Percentiles rank a stretch among this genome's conserved stretches.
Evolutionary conservation across 345 rosid genomes (phyloP).

Genomic region (Rhodamnia rubescens): DNA sequence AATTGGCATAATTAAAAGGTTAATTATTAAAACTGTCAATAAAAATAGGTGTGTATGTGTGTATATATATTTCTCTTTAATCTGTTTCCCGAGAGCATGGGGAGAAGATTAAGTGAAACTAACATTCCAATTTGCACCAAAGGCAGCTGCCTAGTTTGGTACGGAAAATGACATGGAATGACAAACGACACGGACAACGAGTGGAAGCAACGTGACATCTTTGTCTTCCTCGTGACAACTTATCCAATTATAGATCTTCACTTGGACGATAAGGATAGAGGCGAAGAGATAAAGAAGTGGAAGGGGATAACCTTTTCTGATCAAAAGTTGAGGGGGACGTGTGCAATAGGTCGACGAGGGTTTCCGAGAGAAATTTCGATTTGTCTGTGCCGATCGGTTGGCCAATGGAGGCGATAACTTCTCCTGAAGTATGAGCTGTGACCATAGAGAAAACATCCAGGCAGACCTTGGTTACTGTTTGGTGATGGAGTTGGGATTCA

Average conservation of each 20-base stretch:
- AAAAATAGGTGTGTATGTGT: no score
- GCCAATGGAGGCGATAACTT: no score
- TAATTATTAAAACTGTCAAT: no score
- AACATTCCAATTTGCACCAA: background rate
- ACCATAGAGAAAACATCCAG: background rate
- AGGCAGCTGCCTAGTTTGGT: background rate
- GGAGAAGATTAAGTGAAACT: background rate
- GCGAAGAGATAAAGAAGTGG: no score
- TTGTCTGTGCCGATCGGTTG: no score
- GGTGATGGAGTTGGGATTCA: background rate
- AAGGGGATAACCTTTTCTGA: background rate
- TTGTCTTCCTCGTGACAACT: background rate
- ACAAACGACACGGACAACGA: background rate
- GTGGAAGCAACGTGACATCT: background rate
- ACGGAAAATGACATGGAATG: background rate
- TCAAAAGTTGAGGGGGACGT: no score
- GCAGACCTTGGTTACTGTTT: background rate
- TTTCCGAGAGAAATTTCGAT: background rate
- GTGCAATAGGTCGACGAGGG: background rate
- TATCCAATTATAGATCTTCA: background rate
- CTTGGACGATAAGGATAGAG: no score
- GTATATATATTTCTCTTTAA: background rate
- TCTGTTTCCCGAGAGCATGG: background rate
- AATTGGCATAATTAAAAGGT: no score
- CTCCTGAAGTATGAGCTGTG: background rate